Base-by-base conservation (phyloP, 331 rosid species). In the Acacia pycnantha region DNA sequence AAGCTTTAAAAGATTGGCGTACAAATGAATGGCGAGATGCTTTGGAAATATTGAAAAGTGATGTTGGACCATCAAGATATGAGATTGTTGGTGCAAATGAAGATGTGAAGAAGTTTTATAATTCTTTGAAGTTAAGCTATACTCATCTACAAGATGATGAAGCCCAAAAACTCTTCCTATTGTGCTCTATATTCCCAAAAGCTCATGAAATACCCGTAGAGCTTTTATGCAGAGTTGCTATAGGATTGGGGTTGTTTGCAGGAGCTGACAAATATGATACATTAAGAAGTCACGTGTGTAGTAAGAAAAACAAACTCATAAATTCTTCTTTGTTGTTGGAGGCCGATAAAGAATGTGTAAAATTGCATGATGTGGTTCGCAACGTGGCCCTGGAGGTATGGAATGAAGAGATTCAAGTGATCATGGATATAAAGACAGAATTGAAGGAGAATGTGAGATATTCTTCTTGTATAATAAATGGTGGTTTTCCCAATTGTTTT, bases 311-410 rank as follows among this genome's bases (percentile, higher is more conserved):
- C 10, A 70, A 43, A 5, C 86, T 87, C 26, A 13, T 64, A 35
- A 79, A 77, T 62, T 81, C 61, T 56, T 66, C 66, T 67, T 80
- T 86, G n/a, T 18, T 86, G 19, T n/a, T 76, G 22, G 3, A 22
- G 1, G 78, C 19, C 8, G 2, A 14, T 3, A n/a, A 8, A 15
- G 29, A 64, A 47, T 5, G 3, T 27, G 70, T 86, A 6, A 82
- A 83, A 70, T 70, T 86, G 84, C 86, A 83, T 35, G 82, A 79
- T 47, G 72, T 86, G 18, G 35, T 79, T 22, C 86, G 84, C 0
- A 53, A 86, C 1, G 74, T 79, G 12, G 84, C 84, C 4, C 54
- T 41, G 0, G 58, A 33, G 56, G 66, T 76, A 2, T 78, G 56
- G 1, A 37, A n/a, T 9, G 4, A 72, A 12, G 33, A 71, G 56